A percentile compares a stretch with the other conserved stretches of the same genome.
Evolutionary conservation across 2,329 filamentous ascomycete species (phyloP).

Genomic region (Allantophomopsis cytisporea): DNA sequence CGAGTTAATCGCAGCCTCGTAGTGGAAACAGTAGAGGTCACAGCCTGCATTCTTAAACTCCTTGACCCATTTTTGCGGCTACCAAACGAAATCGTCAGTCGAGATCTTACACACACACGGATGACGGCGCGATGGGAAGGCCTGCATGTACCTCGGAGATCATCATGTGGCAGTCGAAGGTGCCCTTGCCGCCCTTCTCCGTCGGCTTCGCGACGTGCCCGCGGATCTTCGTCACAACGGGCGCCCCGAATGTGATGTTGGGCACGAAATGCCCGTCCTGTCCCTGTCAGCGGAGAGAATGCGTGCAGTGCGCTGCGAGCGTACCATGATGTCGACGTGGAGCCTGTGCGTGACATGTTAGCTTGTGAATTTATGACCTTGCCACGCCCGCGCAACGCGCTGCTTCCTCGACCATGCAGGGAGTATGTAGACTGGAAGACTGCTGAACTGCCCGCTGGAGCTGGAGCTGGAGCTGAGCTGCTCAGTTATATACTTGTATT

Average conservation of each 20-base stretch:
- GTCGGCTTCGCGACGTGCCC: slow-evolving; percentile 67
- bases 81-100: slow-evolving; percentile 2
- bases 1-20: slow-evolving; percentile 80
- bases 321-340: slow-evolving; percentile 1
- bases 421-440: slow-evolving; percentile 36
- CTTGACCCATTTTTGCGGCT: slow-evolving; percentile 97
- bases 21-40: slow-evolving; percentile 99
- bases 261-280: slow-evolving; percentile 99
- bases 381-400: too few species aligned
- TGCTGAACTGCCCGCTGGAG: too few species aligned
- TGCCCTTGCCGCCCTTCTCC: slow-evolving; percentile 62
- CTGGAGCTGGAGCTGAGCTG: too few species aligned
- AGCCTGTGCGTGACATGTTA: background rate
- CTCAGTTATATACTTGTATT: too few species aligned
- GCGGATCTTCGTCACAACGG: slow-evolving; percentile 89
- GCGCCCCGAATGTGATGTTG: slow-evolving; percentile 93
- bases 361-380: too few species aligned
- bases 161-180: slow-evolving; percentile 99
- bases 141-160: slow-evolving; percentile 64
- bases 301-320: too few species aligned
- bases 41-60: slow-evolving; percentile 90
- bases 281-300: too few species aligned
- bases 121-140: background rate
- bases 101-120: background rate
- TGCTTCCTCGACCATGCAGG: background rate